Percentiles rank a stretch among this genome's conserved stretches.
Evolutionary conservation across 495 filamentous ascomycete genomes (phyloP).

Genomic region (Aspergillus egyptiacus): DNA sequence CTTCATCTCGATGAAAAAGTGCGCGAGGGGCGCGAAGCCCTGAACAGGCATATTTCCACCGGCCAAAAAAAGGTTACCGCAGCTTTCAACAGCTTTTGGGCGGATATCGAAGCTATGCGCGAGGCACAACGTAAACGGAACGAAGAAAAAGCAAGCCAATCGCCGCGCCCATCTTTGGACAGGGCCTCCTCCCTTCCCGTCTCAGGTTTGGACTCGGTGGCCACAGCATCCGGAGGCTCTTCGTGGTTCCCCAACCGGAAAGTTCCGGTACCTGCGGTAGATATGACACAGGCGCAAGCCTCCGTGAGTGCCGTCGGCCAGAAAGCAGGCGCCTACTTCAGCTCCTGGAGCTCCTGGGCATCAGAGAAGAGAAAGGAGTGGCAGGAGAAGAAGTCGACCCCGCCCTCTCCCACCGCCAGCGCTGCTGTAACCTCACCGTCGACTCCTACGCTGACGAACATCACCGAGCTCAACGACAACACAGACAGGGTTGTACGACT

Average conservation of each 20-base stretch:
- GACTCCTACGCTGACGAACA: slow-evolving; percentile 23
- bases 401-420: slow-evolving; percentile 20
- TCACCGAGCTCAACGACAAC: slow-evolving; percentile 28
- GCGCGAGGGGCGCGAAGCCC: slow-evolving; percentile 65
- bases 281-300: slow-evolving; percentile 61
- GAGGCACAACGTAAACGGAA: slow-evolving; percentile 71
- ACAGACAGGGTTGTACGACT: slow-evolving; percentile 30
- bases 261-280: slow-evolving; percentile 37
- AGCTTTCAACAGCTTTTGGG: slow-evolving; percentile 79
- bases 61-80: slow-evolving; percentile 78
- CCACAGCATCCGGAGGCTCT: slow-evolving; percentile 7
- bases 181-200: slow-evolving; percentile 25
- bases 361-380: slow-evolving; percentile 73
- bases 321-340: slow-evolving; percentile 81
- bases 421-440: slow-evolving; percentile 23
- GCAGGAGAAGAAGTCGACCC: slow-evolving; percentile 39
- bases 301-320: slow-evolving; percentile 60
- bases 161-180: slow-evolving; percentile 32
- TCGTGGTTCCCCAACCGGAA: slow-evolving; percentile 28
- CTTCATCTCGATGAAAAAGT: slow-evolving; percentile 83
- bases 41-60: slow-evolving; percentile 73
- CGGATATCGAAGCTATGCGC: slow-evolving; percentile 79
- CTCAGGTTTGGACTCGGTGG: slow-evolving; percentile 17
- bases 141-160: slow-evolving; percentile 46
- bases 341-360: slow-evolving; percentile 93